Conservation (phyloP, 2,329 filamentous ascomycete species). For the Coniochaeta ligniaria region DNA sequence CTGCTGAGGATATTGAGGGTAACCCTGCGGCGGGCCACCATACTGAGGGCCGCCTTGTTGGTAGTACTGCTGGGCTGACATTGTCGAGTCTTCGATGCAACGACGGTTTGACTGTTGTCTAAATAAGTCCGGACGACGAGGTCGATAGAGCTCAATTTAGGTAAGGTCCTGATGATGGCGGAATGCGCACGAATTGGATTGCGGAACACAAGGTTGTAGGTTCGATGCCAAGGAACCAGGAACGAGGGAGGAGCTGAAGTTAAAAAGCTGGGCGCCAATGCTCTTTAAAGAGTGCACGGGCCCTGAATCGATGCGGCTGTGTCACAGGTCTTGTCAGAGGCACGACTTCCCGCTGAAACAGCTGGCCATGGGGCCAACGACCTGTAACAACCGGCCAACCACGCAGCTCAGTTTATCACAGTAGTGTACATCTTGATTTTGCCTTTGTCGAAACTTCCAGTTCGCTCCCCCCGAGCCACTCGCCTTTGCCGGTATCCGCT, state of each 20-base stretch:
- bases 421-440: too few relatives aligned
- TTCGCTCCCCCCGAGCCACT: background rate
- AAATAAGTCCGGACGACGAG: background rate
- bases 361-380: background rate
- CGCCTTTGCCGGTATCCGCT: background rate
- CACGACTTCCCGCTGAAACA: background rate
- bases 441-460: background rate
- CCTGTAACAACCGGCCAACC: background rate
- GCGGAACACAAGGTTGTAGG: background rate
- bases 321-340: background rate
- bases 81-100: conserved; percentile 4
- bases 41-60: conserved; percentile 24
- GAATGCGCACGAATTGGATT: conserved; percentile 1
- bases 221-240: background rate
- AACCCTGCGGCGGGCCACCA: conserved; percentile 17
- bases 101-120: background rate
- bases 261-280: background rate
- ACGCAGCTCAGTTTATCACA: background rate
- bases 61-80: conserved; percentile 30
- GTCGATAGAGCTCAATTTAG: background rate
- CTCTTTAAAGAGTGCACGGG: background rate
- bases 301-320: background rate
- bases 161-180: background rate
- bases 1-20: conserved; percentile 35
- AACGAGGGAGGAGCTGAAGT: background rate